A percentile compares a stretch with the other conserved stretches of the same genome.
Evolutionary conservation across 1,284 basidiomycete genomes (phyloP).

Genomic region (Tylopilus sp.): DNA sequence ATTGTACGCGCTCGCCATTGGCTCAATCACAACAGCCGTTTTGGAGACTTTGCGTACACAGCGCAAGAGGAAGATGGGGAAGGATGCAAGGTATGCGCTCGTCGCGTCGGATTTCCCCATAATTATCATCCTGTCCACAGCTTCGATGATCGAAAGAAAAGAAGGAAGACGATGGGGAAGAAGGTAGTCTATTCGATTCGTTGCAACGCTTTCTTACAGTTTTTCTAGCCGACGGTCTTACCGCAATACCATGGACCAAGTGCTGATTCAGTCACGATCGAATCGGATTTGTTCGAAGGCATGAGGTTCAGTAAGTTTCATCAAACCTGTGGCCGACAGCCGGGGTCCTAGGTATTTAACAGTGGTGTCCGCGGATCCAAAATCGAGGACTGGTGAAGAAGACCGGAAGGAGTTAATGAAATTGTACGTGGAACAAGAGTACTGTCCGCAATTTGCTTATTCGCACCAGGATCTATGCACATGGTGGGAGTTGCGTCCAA

Average conservation of each 20-base stretch:
- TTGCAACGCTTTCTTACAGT: neutral
- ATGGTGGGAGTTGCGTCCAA: conserved; percentile 76
- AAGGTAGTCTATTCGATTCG: conserved; percentile 40
- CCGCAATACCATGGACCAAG: conserved; percentile 63
- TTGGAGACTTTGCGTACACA: conserved; percentile 58
- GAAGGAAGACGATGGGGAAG: conserved; percentile 52
- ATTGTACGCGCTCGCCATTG: neutral
- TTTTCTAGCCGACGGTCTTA: conserved; percentile 53
- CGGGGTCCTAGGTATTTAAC: neutral
- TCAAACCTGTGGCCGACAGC: neutral
- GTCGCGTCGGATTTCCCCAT: conserved; percentile 1
- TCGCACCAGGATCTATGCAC: conserved; percentile 58
- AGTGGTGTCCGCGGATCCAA: conserved; percentile 80
- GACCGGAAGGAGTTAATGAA: conserved; percentile 64
- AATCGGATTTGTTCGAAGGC: conserved; percentile 66
- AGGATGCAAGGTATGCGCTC: conserved; percentile 45
- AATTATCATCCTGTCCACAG: conserved; percentile 33
- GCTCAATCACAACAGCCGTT: conserved; percentile 35
- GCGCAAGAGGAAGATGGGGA: conserved; percentile 69
- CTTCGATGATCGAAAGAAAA: conserved; percentile 52
- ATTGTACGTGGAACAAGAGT: conserved; percentile 42
- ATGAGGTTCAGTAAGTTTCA: conserved; percentile 70
- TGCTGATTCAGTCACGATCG: conserved; percentile 53
- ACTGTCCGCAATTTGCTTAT: conserved; percentile 7
- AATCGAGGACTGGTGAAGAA: conserved; percentile 61